A percentile compares a stretch with the other conserved stretches of the same genome.
phyloP scores from a whole-genome alignment of 2,329 filamentous ascomycete species.

The Sporothrix luriei region DNA sequence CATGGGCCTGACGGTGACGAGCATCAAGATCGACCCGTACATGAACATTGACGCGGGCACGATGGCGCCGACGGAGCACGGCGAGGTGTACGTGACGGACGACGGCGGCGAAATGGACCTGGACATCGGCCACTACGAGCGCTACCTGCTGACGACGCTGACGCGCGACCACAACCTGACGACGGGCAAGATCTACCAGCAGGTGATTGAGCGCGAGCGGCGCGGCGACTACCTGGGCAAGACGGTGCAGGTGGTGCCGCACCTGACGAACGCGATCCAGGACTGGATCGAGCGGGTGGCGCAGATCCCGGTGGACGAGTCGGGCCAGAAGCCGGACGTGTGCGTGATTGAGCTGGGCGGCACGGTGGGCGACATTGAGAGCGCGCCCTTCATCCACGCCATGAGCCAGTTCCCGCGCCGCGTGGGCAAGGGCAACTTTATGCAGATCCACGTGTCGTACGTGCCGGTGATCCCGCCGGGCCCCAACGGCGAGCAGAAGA shows the following conservation, averaged over 20 bases:
- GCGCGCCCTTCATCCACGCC: constrained; percentile 84
- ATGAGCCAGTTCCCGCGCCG: constrained; percentile 75
- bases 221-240: constrained; percentile 79
- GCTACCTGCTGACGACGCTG: constrained; percentile 79
- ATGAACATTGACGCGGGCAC: constrained; percentile 47
- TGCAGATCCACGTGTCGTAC: constrained; percentile 86
- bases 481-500: constrained; percentile 75
- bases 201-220: constrained; percentile 73
- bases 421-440: constrained; percentile 76
- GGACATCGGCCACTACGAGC: constrained; percentile 61
- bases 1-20: constrained; percentile 70
- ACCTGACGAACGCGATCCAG: constrained; percentile 88
- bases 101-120: constrained; percentile 71
- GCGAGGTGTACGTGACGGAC: constrained; percentile 85
- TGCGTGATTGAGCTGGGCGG: constrained; percentile 75
- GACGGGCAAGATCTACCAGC: constrained; percentile 92
- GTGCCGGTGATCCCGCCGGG: constrained; percentile 64
- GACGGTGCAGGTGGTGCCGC: constrained; percentile 82
- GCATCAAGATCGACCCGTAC: constrained; percentile 56
- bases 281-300: constrained; percentile 90
- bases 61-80: constrained; percentile 60
- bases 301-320: constrained; percentile 82
- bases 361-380: constrained; percentile 79
- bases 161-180: constrained; percentile 93
- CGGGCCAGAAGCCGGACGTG: constrained; percentile 79